phyloP scores from a whole-genome alignment of 805 yeast species.

The Candida krabiensis region DNA sequence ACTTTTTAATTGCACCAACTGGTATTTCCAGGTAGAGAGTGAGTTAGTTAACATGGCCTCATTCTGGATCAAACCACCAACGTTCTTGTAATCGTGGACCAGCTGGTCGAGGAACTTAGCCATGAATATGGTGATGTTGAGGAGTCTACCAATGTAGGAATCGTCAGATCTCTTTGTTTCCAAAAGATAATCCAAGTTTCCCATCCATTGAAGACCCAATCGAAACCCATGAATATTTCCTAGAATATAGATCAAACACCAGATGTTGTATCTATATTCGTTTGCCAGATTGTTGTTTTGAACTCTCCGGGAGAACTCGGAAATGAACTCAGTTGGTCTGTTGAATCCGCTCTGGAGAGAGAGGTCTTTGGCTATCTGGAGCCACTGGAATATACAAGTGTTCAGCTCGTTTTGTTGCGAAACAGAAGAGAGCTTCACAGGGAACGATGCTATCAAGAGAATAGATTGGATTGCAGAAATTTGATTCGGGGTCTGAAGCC shows the following conservation, averaged over 20 bases:
- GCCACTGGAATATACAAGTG: constrained; percentile 22
- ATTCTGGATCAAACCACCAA: constrained; percentile 13
- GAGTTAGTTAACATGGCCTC: constrained; percentile 21
- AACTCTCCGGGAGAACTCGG: constrained; percentile 20
- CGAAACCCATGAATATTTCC: constrained; percentile 28
- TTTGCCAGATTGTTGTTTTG: constrained; percentile 14
- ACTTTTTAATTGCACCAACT: constrained; percentile 11
- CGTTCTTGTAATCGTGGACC: constrained; percentile 18
- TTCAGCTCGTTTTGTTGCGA: constrained; percentile 19
- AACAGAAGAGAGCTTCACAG: constrained; percentile 14
- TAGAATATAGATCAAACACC: constrained; percentile 28
- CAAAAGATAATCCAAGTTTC: constrained; percentile 17
- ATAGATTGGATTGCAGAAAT: constrained; percentile 25
- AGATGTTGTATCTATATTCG: constrained; percentile 22
- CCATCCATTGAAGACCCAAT: constrained; percentile 29
- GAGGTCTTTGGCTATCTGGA: constrained; percentile 23
- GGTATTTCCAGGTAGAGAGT: constrained; percentile 24
- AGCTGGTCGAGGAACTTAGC: constrained; percentile 23
- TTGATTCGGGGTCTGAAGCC: constrained; percentile 17
- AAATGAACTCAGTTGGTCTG: constrained; percentile 13
- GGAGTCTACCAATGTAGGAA: constrained; percentile 19
- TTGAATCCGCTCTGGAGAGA: constrained; percentile 23
- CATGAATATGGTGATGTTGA: constrained; percentile 19
- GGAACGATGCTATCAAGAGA: constrained; percentile 27
- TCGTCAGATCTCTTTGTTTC: constrained; percentile 15